Base-by-base conservation (phyloP, 108 stramenopile species). In the Cyclotella cryptica region DNA sequence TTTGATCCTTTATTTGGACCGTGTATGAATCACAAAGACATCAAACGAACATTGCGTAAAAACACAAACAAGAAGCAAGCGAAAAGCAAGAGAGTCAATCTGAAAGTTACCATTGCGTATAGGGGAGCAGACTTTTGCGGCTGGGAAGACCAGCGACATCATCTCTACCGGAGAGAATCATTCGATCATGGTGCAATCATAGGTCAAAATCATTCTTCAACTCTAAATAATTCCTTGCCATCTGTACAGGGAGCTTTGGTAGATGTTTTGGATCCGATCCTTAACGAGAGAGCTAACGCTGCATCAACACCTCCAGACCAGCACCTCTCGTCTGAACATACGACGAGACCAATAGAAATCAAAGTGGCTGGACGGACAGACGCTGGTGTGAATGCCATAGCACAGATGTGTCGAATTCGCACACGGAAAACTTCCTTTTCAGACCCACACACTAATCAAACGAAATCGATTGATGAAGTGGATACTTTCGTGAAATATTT, bases 321-420 rank as follows among this genome's bases (percentile, higher is more conserved):
- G 18, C 42, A 60, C n/a, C 3, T 18, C 17, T 57, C 1, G n/a
- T 45, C 11, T 27, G 67, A 68, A 29, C 13, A 42, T 42, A 77
- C 44, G 4, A 44, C 30, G 9, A 83, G 74, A 51, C 74, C 81
- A 24, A 78, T 88, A 24, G 73, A 89, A 68, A 73, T 93, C 15
- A 87, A 87, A 45, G 90, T 91, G 24, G 84, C 85, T 45, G 92
- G 92, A 18, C 78, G 92, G 14, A 93, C 92, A n/a, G 92, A 93
- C 80, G 79, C 85, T 12, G 92, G 92, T 18, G 92, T 93, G 18
- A 71, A 70, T 77, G 90, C 92, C 17, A 79, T 91, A 45, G 86
- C 79, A 29, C 92, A 93, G 72, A 77, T 91, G n/a, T 89, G 86
- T 70, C 79, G 92, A 62, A 71, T 89, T 49, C 88, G 92, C 60